Conservation (phyloP, 768 basidiomycete species). For the Tephrocybe sp. region DNA sequence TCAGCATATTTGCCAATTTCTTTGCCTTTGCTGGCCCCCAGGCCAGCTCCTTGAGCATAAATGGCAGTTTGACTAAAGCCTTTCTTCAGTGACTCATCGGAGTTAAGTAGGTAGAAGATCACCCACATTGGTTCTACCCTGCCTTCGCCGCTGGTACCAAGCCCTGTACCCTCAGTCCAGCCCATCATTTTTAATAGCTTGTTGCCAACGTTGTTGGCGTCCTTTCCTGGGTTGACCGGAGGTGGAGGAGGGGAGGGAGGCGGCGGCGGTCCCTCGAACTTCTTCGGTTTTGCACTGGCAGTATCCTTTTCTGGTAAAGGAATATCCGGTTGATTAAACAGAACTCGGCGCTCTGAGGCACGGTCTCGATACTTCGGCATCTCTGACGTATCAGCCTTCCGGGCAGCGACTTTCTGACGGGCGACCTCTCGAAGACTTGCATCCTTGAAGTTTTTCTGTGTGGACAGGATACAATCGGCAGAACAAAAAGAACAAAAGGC, state of each 20-base stretch:
- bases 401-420: constrained; percentile 59
- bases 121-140: constrained; percentile 85
- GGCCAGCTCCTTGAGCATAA: constrained; percentile 84
- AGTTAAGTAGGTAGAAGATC: neutral
- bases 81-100: constrained; percentile 1
- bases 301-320: constrained; percentile 59
- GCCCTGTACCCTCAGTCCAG: constrained; percentile 88
- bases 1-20: constrained; percentile 74
- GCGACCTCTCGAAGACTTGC: constrained; percentile 70
- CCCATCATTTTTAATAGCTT: constrained; percentile 98
- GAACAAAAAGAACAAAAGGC: constrained; percentile 22
- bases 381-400: constrained; percentile 37
- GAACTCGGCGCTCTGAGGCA: constrained; percentile 85
- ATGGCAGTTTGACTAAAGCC: constrained; percentile 70
- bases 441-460: constrained; percentile 86
- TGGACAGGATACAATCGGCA: constrained; percentile 7
- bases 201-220: constrained; percentile 87
- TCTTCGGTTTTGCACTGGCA: constrained; percentile 33
- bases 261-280: constrained; percentile 60
- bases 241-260: constrained; percentile 65
- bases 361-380: constrained; percentile 93
- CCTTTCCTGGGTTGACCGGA: constrained; percentile 70
- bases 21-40: constrained; percentile 91
- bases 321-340: constrained; percentile 90
- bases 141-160: constrained; percentile 83